Base-by-base conservation (phyloP, 306 rosid genomes). In the Trichosanthes cucumerina region DNA sequence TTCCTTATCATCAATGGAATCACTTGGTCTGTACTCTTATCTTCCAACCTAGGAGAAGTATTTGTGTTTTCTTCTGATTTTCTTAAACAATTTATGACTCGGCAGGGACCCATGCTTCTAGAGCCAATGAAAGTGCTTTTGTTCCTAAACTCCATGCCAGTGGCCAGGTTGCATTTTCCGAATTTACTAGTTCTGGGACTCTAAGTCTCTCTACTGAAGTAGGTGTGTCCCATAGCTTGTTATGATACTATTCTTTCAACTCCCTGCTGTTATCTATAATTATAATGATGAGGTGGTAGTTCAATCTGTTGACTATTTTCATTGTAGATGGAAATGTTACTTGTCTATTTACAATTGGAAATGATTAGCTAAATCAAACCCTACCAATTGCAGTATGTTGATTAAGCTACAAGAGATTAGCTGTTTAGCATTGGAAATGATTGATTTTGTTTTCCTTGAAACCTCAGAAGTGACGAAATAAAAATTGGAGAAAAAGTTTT, bases 11-110 rank as follows among this genome's bases (percentile, higher is more conserved):
- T 77, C 56, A 23, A 23, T 66, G 68, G 81, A 85, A 68, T 82
- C 91, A 59, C 47, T 56, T 21, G 97, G 97, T 92, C 74, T 68
- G 88, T 88, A 80, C 85, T 78, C 76, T 31, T 33, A 39, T 80
- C 43, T 65, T 58, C 15, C 46, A 12, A 49, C 19, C 59, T 53
- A 52, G 14, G 28, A 64, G 34, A 78, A 24, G n/a, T 77, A 60
- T 59, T 69, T 53, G 80, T 64, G 76, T 15, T 75, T 76, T 78
- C 53, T 26, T 50, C 16, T 53, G 34, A 10, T 15, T 69, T n/a
- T 81, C 59, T 84, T 80, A 39, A 21, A 73, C 79, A 76, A 79
- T 72, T 68, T 75, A 11, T 75, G 65, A 75, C 54, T 79, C 77
- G 74, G 75, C 78, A 76, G 84, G 60, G 50, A 83, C 80, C 63